Evolutionary conservation across 495 filamentous ascomycete genomes (phyloP), one percentile per base, ranked within the genome.

Genomic region (Talaromyces trachyspermus): DNA sequence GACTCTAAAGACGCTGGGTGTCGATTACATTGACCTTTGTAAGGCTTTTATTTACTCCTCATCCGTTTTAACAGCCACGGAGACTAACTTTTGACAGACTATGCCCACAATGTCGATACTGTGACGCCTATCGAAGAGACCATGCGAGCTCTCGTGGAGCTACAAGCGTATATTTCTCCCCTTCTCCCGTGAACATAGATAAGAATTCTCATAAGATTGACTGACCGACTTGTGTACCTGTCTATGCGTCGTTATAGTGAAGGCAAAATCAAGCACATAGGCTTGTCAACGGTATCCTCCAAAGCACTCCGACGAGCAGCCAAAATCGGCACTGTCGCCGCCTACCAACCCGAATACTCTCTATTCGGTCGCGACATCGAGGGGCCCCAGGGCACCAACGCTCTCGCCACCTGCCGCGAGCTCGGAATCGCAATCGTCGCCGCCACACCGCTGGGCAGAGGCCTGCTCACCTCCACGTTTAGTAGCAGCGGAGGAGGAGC

Each of bases 311-410:
- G 65, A 11, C 66, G 69, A 22, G 69, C 69, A 22, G 44, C 17
- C 43, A 65, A 65, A 30, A 59, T 73, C 18, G 59, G 55, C 11
- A 59, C 61, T 5, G 54, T 61, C 42, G 52, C 57, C 7, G 69
- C 72, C 6, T 60, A 63, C n/a, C 71, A 78, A 46, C 44, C 69
- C 2, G 74, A 74, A 53, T 77, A 61, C 35, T 63, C 62, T 9
- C 57, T 66, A 24, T 67, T 69, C 18, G 45, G 42, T 5, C 68
- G 74, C 15, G 76, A 80, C 5, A 78, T 84, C 41, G 79, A 85
- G 57, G 58, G 49, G n/a, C 53, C 2, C 51, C 63, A 1, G 48
- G 75, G n/a, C 65, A 72, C 19, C 1, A 45, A 60, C 23, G 60
- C 83, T 1, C 59, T 84, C 0, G 55, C 66, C 4, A 74, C 79